Percentiles rank a stretch among this genome's conserved stretches.
Conservation (phyloP, 257 asterid genomes). For the Solanum pimpinellifolium region DNA sequence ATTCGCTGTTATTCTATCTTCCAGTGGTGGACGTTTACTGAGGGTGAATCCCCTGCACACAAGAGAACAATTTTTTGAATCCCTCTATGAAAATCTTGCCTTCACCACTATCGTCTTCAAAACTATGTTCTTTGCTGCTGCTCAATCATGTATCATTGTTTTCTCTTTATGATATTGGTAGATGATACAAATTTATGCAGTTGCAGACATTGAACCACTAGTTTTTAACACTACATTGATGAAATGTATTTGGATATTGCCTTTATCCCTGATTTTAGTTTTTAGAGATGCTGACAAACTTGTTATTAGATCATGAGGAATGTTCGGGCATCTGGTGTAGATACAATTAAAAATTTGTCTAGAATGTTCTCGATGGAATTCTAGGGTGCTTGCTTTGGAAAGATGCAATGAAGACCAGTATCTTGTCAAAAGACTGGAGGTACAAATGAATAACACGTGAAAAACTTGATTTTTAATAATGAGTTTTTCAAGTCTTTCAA, state of each 20-base stretch:
- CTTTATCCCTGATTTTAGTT: neutral
- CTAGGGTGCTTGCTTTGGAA: neutral
- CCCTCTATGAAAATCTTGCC: neutral
- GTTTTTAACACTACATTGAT: neutral
- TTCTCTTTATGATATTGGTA: neutral
- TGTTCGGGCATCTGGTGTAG: neutral
- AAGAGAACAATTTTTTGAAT: neutral
- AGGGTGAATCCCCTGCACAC: neutral
- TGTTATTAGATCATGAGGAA: neutral
- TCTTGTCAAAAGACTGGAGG: neutral
- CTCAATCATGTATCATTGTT: neutral
- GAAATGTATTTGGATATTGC: neutral
- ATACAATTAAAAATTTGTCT: neutral
- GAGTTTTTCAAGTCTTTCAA: neutral
- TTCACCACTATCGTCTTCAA: neutral
- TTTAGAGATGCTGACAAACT: neutral
- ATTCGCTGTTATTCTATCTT: no score
- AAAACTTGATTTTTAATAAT: neutral
- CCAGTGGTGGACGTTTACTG: no score
- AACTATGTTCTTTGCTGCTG: neutral
- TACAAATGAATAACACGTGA: neutral
- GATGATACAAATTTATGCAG: neutral
- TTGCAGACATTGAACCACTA: neutral
- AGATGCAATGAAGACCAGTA: neutral
- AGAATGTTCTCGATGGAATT: neutral